Evolutionary conservation across 2,329 filamentous ascomycete genomes (phyloP), one percentile per base, ranked within the genome.

Genomic region (Alternaria sp.): DNA sequence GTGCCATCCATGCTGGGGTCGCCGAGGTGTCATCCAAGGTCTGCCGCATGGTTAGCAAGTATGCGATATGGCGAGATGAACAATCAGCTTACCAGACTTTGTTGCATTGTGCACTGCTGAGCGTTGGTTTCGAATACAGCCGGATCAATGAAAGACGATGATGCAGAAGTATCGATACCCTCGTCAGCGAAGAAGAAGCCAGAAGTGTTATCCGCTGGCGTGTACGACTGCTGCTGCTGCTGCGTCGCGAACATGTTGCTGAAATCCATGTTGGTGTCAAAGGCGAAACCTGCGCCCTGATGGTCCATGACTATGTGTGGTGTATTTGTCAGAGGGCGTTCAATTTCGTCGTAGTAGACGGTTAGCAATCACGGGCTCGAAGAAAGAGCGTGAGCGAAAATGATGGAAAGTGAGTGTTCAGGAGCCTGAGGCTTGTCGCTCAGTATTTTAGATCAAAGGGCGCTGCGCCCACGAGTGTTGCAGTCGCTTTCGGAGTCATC

Each of bases 11-110:
- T 62, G 69, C 65, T 61, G 73, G 64, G 49, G 70, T 60, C 50
- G 64, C 69, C 64, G 72, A 63, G 71, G 77, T 77, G 68, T 76
- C 73, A 77, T 76, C 76, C 75, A 79, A 68, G 60, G 64, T 58
- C 72, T 75, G 54, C 12, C 3, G 11, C 36, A 13, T 7, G 47
- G 62, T 69, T 61, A 70, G 67, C 32, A 50, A n/a, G 15, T n/a
- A 46, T 28, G 25, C 26, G 17, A 57, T 44, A 57, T 43, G 30
- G 54, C 10, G 13, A n/a, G 30, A 6, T 3, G 7, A 44, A 13
- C n/a, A 44, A 40, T 15, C 44, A 28, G 11, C 76, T 71, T 74
- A 77, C 75, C 57, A 78, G 71, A 62, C 65, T 69, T 63, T 74
- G 71, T 46, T 71, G 64, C 65, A 78, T 69, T 59, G 64, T 59